Conservation (phyloP, 768 basidiomycete species). For the Suillus weaverae region DNA sequence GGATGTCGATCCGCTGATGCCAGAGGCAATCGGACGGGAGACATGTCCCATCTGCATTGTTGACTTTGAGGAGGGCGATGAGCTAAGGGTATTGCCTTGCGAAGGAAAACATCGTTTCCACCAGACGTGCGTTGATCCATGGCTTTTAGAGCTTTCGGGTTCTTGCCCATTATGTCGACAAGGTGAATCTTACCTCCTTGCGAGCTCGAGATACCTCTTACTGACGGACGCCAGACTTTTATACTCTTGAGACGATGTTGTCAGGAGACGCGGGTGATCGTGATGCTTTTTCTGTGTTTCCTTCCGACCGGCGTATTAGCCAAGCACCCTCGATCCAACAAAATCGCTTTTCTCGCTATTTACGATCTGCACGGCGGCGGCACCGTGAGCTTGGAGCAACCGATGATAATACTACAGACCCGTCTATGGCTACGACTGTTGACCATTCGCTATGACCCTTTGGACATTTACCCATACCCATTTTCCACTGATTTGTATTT, state of each 20-base stretch:
- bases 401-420: constrained; percentile 34
- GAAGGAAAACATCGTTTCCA: constrained; percentile 92
- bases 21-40: constrained; percentile 72
- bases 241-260: constrained; percentile 60
- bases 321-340: constrained; percentile 20
- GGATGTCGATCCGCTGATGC: constrained; percentile 46
- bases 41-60: constrained; percentile 95
- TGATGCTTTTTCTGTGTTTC: constrained; percentile 1
- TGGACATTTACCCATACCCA: neutral
- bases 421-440: constrained; percentile 16
- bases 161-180: constrained; percentile 93
- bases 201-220: constrained; percentile 2
- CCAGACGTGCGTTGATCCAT: constrained; percentile 86
- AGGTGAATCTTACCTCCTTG: constrained; percentile 46
- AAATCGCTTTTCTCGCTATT: constrained; percentile 57
- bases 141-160: constrained; percentile 87
- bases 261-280: constrained; percentile 32
- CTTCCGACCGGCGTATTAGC: constrained; percentile 15
- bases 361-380: constrained; percentile 51
- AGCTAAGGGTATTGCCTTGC: constrained; percentile 87
- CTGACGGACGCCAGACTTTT: constrained; percentile 45
- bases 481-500: constrained; percentile 2
- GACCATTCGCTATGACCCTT: constrained; percentile 11
- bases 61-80: constrained; percentile 93
- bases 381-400: constrained; percentile 41